Evolutionary conservation across 306 rosid species (phyloP), one percentile per base, ranked within the genome.

Genomic region (Acacia confusa): DNA sequence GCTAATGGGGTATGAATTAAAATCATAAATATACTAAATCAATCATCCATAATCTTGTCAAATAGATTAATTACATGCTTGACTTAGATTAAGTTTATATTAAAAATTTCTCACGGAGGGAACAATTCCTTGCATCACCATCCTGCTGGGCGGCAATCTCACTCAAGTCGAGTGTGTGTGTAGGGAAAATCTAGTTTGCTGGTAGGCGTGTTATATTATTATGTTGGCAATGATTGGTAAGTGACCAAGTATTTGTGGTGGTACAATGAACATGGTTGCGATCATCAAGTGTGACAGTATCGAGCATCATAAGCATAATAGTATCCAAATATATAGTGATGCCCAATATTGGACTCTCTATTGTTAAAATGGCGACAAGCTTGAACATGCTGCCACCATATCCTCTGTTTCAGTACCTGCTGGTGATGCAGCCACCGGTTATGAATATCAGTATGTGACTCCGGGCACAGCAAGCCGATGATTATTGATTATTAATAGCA

Each of bases 371-470:
- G 22, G 98, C 98, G 0, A 78, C 71, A 7, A 65, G 63, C 9
- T 78, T 93, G 2, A 96, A 94, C 15, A 63, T 91, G 28, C 90
- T 96, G 65, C 94, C 97, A 0, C 27, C 85, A 4, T 89, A 93
- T 68, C 97, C 98, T 60, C 83, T 96, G 81, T 96, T 85, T 81
- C 94, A 61, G 8, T 96, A 88, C 52, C 87, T 88, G 58, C 78
- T 96, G 32, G 91, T 96, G 86, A 44, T 92, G 83, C 99, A 96
- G 87, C 99, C 99, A 36, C 98, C 99, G 8, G 99, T 98, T 2
- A 34, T 96, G 97, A 90, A 90, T 76, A 93, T 95, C 19, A 86
- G 98, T 93, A 79, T 85, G 91, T 72, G 7, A 79, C 13, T 45
- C 50, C 50, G 0, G 14, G 15, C 48, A 34, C 4, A 45, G 13